A percentile compares a stretch with the other conserved stretches of the same genome.
These are phyloP conservation scores for Paraurostyla sp. DNA, from an alignment of 73 alveolate species.

Conservation along the genomic window DNA sequence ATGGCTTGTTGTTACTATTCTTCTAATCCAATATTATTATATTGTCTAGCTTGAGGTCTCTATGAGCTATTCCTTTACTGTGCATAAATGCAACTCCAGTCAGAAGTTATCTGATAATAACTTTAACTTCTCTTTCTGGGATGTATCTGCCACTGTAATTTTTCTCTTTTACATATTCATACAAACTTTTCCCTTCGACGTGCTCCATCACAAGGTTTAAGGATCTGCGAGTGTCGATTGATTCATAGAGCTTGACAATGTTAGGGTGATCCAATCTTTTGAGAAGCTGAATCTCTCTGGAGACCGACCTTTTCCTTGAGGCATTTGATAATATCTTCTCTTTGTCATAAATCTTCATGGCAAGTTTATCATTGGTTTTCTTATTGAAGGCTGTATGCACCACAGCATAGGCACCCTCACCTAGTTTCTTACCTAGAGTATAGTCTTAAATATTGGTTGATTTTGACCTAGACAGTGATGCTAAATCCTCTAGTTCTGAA, in stretches of 20 bases:
- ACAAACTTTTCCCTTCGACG: conserved; percentile 58
- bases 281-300: conserved; percentile 79
- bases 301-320: conserved; percentile 84
- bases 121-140: conserved; percentile 56
- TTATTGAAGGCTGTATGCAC: conserved; percentile 69
- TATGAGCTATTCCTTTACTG: conserved; percentile 47
- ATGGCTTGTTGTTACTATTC: not conserved
- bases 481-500: not conserved
- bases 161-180: conserved; percentile 56
- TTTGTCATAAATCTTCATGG: conserved; percentile 83
- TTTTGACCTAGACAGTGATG: conserved; percentile 25
- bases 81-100: conserved; percentile 50
- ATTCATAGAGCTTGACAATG: conserved; percentile 62
- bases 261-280: conserved; percentile 67
- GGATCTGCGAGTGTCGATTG: conserved; percentile 63
- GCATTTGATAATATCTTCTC: conserved; percentile 78
- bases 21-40: not conserved
- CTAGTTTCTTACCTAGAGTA: conserved; percentile 62
- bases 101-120: conserved; percentile 33
- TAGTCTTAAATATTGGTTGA: conserved; percentile 46
- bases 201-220: conserved; percentile 60
- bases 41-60: conserved; percentile 57
- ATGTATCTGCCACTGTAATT: conserved; percentile 47
- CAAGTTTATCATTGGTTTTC: conserved; percentile 69
- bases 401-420: conserved; percentile 87